Evolutionary conservation across 371 early-diverging fungal genomes (phyloP), one percentile per base, ranked within the genome.

Genomic region (Conidiobolus incongruus): DNA sequence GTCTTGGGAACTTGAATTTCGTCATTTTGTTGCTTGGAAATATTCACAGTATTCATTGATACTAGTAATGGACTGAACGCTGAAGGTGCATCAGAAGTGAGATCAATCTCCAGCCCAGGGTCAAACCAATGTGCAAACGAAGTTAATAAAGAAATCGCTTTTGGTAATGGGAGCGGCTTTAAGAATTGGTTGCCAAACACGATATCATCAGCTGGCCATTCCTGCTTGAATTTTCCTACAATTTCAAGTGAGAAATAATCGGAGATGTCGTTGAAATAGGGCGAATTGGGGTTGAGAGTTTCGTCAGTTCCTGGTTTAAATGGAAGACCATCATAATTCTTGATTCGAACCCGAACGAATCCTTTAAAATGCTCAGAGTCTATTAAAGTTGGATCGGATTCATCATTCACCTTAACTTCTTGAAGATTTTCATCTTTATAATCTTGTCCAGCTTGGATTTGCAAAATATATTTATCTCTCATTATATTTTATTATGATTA

Each of bases 111-210:
- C 3, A 40, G 29, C 4, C 40, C 40, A 19, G 40, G 40, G 26
- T 40, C 40, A 28, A 26, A 40, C 24, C n/a, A 28, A 24, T 3
- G 6, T 12, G 29, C 28, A 40, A 40, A 40, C 4, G 7, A 19
- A n/a, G 30, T 28, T 16, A 21, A 7, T 5, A 28, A 7, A 23
- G 13, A 13, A 3, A 29, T 21, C 2, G 12, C 12, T 15, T 7
- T 11, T 40, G 40, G 40, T 3, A 40, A 19, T 8, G 10, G 23
- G 8, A 40, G 15, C n/a, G 11, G 23, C 16, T 24, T 29, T 3
- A 26, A 23, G 15, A 40, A 40, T 12, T 40, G 40, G 26, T 40
- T 40, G 7, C 40, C 40, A 40, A 40, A 40, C 12, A 28, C 6
- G 4, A 40, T 40, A n/a, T 40, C 29, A 40, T 28, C 19, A 26